Evolutionary conservation across 441 rosid genomes (phyloP).

Genomic region (Mallotus japonicus): DNA sequence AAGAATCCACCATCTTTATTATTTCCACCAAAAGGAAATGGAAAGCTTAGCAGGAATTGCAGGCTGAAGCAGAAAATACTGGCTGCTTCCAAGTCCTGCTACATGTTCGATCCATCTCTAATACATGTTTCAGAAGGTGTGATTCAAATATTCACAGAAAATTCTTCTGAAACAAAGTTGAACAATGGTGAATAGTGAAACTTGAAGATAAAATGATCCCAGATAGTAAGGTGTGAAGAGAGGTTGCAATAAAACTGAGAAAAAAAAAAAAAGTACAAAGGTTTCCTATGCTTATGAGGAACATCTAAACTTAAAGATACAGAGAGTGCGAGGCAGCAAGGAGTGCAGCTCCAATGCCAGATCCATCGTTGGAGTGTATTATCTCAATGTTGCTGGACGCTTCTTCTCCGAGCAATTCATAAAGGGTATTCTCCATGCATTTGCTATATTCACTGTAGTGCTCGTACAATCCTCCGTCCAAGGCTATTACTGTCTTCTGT

Average conservation of each 20-base stretch:
- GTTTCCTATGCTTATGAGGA: conserved; percentile 11
- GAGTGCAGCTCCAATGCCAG: conserved; percentile 91
- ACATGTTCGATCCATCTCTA: conserved; percentile 13
- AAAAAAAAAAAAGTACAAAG: background rate
- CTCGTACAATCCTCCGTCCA: conserved; percentile 92
- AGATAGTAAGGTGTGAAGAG: background rate
- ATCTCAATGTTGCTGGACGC: conserved; percentile 48
- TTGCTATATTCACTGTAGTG: conserved; percentile 68
- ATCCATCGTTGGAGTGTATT: conserved; percentile 75
- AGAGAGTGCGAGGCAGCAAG: conserved; percentile 93
- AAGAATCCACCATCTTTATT: conserved; percentile 24
- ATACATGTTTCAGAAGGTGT: background rate
- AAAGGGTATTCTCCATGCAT: conserved; percentile 59
- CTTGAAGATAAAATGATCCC: background rate
- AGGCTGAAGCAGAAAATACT: conserved; percentile 16
- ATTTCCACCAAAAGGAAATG: conserved; percentile 2
- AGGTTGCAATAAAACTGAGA: background rate
- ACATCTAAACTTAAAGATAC: conserved; percentile 36
- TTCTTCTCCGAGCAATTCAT: conserved; percentile 77
- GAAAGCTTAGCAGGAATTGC: conserved; percentile 12
- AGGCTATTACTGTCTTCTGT: conserved; percentile 72
- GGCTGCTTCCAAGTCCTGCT: conserved; percentile 26
- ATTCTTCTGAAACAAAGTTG: conserved; percentile 9
- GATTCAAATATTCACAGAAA: conserved; percentile 18
- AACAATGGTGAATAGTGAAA: conserved; percentile 6